Evolutionary conservation across 2,329 filamentous ascomycete genomes (phyloP), one percentile per base, ranked within the genome.

Genomic region (Exophiala aquamarina): DNA sequence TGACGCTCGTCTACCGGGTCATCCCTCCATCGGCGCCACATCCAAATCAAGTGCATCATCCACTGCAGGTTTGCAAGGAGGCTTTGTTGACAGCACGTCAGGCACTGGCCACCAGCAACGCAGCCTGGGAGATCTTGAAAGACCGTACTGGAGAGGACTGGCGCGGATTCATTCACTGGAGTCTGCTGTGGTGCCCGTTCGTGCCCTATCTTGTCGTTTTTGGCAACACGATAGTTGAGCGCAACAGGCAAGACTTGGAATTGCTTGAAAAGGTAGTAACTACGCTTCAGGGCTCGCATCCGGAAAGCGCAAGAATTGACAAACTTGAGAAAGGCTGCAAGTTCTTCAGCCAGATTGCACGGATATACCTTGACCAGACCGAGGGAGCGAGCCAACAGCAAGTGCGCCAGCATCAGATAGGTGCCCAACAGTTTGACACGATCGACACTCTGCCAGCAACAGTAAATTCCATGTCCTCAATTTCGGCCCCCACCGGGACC

Each of bases 171-270:
- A 28, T 40, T 19, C 23, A 40, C 21, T 78, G 77, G 77, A 74
- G 73, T n/a, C 63, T 80, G 19, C 66, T 81, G 17, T 70, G 80
- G 50, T 74, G 75, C 2, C 80, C 79, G 0, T 82, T 83, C 56
- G 75, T 78, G 1, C 79, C 79, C 1, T 80, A 81, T 57, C 79
- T 81, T 44, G 75, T 81, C 19, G 66, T 82, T 19, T 82, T 83
- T 62, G 53, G 55, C 17, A 52, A 50, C 18, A 41, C 41, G 20
- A 54, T 57, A 28, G 44, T 47, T 7, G 42, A 56, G n/a, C 23
- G 35, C 13, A 47, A 52, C 32, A 11, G 28, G 7, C 26, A 49
- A 6, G 53, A 57, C 39, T 33, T 56, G 17, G 32, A 35, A 20
- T 29, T 57, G 13, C 39, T 57, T 10, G 59, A 59, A 45, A 47